Base-by-base conservation (phyloP, 805 yeast species). In the Saturnispora serradocipensis region DNA sequence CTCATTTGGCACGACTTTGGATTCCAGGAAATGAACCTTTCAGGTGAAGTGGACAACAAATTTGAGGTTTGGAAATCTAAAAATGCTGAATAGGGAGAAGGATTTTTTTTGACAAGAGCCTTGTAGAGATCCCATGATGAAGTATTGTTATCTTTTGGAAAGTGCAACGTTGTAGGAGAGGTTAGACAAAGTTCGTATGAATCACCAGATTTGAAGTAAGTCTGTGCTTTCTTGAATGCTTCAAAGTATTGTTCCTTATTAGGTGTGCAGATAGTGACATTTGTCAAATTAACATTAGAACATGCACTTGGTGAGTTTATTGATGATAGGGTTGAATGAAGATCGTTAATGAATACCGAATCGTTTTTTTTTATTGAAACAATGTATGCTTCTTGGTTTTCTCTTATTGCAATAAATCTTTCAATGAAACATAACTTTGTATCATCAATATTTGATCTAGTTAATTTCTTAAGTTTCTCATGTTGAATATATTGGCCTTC, bases 181-280 rank as follows among this genome's bases (percentile, higher is more conserved):
- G 98, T 91, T 32, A 93, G 72, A 63, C 99, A 93, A 15, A 93
- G 74, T 64, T 93, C 99, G 63, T 93, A 93, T 1, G 97, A 88
- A 62, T 93, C 95, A 10, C 99, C 99, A 6, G 82, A 67, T 49
- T 73, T 78, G 45, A 91, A 72, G 55, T 69, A 80, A 15, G 78
- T 73, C 64, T 87, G 91, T 63, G 96, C 88, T 46, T 71, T 53
- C 0, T 70, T 60, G 59, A 88, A 86, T 39, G 78, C 78, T 3
- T 68, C 55, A 3, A 70, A 61, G 65, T 93, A 93, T 1, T 67
- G 59, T 0, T 69, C 67, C 55, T 76, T 73, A 10, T 75, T 69
- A 0, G 96, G 95, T 53, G 64, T 63, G 9, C 65, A 62, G 5
- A 75, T 62, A n/a, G 60, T 63, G 42, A 72, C 53, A 6, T 59